Base-by-base conservation (phyloP, 169 alveolate genomes). In the Eimeria praecox region DNA sequence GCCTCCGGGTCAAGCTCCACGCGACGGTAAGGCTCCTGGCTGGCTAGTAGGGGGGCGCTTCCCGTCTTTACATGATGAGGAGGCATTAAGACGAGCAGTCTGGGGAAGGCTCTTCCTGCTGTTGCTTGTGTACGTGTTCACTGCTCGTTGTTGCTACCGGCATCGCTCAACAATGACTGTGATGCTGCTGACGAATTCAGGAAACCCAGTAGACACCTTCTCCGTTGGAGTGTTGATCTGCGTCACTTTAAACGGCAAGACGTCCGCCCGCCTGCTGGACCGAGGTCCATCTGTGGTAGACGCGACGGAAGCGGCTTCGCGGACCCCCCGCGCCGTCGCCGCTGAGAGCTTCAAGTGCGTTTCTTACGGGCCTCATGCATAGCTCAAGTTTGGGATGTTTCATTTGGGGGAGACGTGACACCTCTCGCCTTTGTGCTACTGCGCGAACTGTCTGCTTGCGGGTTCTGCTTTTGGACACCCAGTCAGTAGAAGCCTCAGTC, bases 271-370 rank as follows among this genome's bases (percentile, higher is more conserved):
- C 75, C 30, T 86, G 69, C 73, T 94, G 52, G 96, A 94, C 91
- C 44, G 94, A 16, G 96, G 94, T 52, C 96, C 96, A 44, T 73
- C 93, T 14, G 89, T 89, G 52, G 94, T 89, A 42, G 94, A 42
- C 52, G 77, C 78, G 20, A 44, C 94, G n/a, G 94, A 87, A 40
- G 80, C 66, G 40, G 94, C 83, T 24, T 62, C 83, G 42, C 59
- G 54, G 42, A 62, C 94, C 16, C 94, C 94, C 16, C 80, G 82
- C 38, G 95, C 95, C 16, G 82, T 82, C 59, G 93, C 96, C 24
- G 89, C 91, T 12, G 90, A 94, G n/a, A 94, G 96, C 88, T 94
- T 94, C 90, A 82, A 49, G 96, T 94, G 49, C 14, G 92, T 2
- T 62, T 12, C 42, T 30, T 3, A 42, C 30, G 40, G 12, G 33